Base-by-base conservation (phyloP, 169 alveolate genomes). In the Cryptosporidium xiaoi region DNA sequence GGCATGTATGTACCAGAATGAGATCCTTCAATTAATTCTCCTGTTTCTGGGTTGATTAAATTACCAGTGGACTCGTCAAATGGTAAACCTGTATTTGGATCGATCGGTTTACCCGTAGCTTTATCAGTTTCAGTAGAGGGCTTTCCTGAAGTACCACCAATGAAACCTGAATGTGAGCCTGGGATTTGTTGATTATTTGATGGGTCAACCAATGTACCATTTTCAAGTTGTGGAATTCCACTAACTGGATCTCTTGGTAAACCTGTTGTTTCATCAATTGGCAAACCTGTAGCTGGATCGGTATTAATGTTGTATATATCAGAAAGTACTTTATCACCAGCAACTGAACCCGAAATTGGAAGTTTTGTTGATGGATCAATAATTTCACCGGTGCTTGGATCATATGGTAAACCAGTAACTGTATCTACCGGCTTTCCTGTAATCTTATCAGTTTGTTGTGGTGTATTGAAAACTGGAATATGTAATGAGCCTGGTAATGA, bases 1-100 rank as follows among this genome's bases (percentile, higher is more conserved):
- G 87, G 71, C 87, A 77, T 77, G n/a, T 36, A 48, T 77, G 87
- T 77, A 77, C 87, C 87, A 20, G 87, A 77, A 27, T 77, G 87
- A 44, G 87, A 77, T 10, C 71, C 71, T 31, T 56, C 33, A 56
- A 77, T 60, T 27, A 33, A n/a, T 13, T 77, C 46, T 20, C 71
- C 71, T 33, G 87, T 77, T 60, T 77, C 87, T 40, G 69, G 69
- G 40, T 77, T 77, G 27, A 60, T 60, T 34, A 77, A 77, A 31
- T 44, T 50, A 34, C 71, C 71, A 5, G 87, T 56, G 2, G 62
- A 20, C 27, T 56, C 77, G 50, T 77, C 87, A 24, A 77, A 58
- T 77, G 69, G 87, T 33, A 77, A 60, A 29, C 87, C 87, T 46
- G 87, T 77, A 20, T 77, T 77, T 46, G 87, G 87, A 77, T 77